These are phyloP conservation scores for Brassica incana DNA, from an alignment of 345 rosid genomes.

Conservation along the genomic window DNA sequence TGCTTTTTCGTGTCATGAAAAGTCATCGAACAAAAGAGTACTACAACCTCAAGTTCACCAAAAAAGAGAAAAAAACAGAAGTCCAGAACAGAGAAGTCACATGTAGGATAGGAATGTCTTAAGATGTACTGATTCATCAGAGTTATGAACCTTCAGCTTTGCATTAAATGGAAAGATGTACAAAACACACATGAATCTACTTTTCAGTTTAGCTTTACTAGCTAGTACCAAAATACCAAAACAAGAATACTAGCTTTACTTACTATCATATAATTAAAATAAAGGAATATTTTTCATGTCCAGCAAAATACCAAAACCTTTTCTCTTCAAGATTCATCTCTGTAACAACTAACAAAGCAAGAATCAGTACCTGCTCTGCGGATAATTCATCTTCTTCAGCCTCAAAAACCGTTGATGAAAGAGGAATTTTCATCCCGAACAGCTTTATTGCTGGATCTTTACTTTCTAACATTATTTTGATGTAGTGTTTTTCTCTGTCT, in stretches of 20 bases:
- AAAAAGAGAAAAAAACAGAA: neutral
- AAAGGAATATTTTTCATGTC: neutral
- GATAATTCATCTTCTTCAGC: slow-evolving; percentile 28
- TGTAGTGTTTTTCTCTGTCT: neutral
- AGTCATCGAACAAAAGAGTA: slow-evolving; percentile 7
- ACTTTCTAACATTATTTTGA: slow-evolving; percentile 43
- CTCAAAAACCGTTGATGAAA: slow-evolving; percentile 32
- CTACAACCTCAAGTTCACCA: neutral
- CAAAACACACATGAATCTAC: neutral
- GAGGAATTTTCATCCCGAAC: slow-evolving; percentile 69
- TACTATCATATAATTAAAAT: neutral
- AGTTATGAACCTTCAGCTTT: neutral
- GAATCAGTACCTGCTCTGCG: slow-evolving; percentile 52
- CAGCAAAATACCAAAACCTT: neutral
- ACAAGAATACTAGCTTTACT: too few relatives aligned
- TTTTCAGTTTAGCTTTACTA: slow-evolving; percentile 2
- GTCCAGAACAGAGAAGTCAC: neutral
- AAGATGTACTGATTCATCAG: neutral
- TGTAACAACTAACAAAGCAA: slow-evolving; percentile 15
- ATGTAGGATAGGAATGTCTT: neutral
- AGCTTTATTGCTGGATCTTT: slow-evolving; percentile 66
- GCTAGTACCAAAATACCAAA: neutral
- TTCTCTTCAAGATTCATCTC: neutral
- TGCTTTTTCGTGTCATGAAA: slow-evolving; percentile 32
- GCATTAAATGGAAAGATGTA: neutral